phyloP scores from a whole-genome alignment of 805 yeast genomes.

The Candida easanensis region DNA sequence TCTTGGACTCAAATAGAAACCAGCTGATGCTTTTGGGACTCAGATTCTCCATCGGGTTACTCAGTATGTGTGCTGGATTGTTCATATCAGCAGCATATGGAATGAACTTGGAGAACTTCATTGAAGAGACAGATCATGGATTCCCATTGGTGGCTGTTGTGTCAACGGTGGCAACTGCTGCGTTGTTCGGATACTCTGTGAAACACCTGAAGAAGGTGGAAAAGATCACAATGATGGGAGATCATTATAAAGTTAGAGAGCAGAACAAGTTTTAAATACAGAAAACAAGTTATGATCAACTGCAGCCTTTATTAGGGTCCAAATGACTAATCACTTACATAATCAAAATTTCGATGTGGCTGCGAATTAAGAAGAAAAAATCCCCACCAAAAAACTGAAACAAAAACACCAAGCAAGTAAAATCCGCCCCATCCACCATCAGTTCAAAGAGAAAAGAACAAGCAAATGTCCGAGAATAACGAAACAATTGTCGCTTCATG shows the following conservation, averaged over 20 bases:
- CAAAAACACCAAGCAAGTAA: no score
- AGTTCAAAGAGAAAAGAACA: no score
- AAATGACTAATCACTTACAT: no score
- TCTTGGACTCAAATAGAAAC: conserved; percentile 90
- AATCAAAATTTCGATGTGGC: no score
- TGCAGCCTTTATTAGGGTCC: no score
- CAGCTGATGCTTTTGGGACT: conserved; percentile 86
- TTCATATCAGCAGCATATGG: conserved; percentile 88
- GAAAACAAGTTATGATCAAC: no score
- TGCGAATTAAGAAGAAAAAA: no score
- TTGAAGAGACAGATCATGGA: conserved; percentile 79
- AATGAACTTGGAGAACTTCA: conserved; percentile 90
- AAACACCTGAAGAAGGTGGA: conserved; percentile 62
- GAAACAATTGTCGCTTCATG: conserved; percentile 23
- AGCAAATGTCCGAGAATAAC: background rate
- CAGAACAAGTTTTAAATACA: background rate
- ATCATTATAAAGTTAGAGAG: conserved; percentile 19
- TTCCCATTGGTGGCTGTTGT: conserved; percentile 46
- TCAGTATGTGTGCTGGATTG: conserved; percentile 78
- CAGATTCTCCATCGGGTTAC: conserved; percentile 75
- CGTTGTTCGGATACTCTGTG: conserved; percentile 53
- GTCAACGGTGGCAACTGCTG: conserved; percentile 41
- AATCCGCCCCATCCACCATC: no score
- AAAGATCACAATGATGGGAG: conserved; percentile 66
- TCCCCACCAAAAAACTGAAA: no score